A percentile compares a stretch with the other conserved stretches of the same genome.
Conservation (phyloP, 352 stramenopile genomes). For the Globisporangium apiculatum region DNA sequence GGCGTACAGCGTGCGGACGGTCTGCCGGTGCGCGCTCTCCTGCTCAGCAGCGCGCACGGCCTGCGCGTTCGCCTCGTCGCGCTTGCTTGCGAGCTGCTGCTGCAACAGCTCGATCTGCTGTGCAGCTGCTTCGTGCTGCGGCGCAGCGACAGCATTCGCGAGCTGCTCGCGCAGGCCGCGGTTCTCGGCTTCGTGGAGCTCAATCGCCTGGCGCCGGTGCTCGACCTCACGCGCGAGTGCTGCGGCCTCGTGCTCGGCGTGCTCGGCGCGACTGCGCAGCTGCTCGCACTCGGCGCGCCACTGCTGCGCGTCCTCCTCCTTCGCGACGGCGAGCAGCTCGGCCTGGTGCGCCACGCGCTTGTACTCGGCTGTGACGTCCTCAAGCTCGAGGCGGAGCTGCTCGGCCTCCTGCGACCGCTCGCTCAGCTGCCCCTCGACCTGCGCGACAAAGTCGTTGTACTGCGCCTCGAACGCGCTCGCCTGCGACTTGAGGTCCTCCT, state of each 20-base stretch:
- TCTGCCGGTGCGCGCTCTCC: slow-evolving; percentile 39
- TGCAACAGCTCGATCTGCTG: slow-evolving; percentile 35
- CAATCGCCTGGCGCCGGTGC: background rate
- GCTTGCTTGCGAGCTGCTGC: slow-evolving; percentile 31
- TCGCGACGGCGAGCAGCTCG: slow-evolving; percentile 18
- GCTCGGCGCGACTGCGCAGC: slow-evolving; percentile 27
- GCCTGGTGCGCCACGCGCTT: slow-evolving; percentile 30
- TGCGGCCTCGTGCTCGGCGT: slow-evolving; percentile 32
- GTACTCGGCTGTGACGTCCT: slow-evolving; percentile 36
- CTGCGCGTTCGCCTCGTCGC: slow-evolving; percentile 37
- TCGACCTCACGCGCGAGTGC: slow-evolving; percentile 13
- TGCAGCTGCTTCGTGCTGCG: slow-evolving; percentile 32
- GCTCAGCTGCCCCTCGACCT: slow-evolving; percentile 46
- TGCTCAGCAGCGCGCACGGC: slow-evolving; percentile 38
- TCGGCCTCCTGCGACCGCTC: slow-evolving; percentile 45
- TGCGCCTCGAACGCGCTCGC: slow-evolving; percentile 44
- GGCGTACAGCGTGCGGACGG: slow-evolving; percentile 35
- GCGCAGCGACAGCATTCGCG: slow-evolving; percentile 7
- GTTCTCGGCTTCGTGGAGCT: background rate
- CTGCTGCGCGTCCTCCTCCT: slow-evolving; percentile 37
- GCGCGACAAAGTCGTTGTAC: slow-evolving; percentile 44
- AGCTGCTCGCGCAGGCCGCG: background rate
- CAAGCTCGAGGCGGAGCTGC: slow-evolving; percentile 38
- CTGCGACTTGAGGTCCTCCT: slow-evolving; percentile 42
- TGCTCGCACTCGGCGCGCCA: slow-evolving; percentile 46